Evolutionary conservation across 345 rosid genomes (phyloP), one percentile per base, ranked within the genome.

Genomic region (Trapa bicornis): DNA sequence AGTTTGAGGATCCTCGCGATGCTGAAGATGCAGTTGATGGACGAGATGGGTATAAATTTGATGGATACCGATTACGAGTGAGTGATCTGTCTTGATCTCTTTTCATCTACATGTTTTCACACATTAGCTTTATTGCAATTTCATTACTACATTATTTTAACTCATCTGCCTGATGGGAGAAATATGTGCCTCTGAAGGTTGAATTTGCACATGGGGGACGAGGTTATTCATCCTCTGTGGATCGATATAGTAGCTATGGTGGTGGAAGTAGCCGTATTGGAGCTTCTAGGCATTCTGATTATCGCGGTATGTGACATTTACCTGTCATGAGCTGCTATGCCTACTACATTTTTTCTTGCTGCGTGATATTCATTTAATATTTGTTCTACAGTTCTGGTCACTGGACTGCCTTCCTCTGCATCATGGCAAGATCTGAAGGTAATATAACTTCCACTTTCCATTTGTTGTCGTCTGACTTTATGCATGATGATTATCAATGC

Each of bases 351-450:
- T 32, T 65, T 7, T 38, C 35, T 53, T 42, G 42, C 33, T 41
- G 39, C 67, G 38, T 15, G 65, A 42, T 42, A 72, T 53, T 72
- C 65, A 58, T 63, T 16, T 37, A 17, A 61, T 47, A 4, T 22
- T 70, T 3, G 13, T 64, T 15, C 37, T 81, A 70, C 86, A 94
- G 99, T 94, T 68, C 68, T 87, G 79, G 84, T 94, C 63, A 85
- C 93, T 39, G 99, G 99, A 45, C 75, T 94, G 65, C 99, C 99
- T 3, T 76, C 91, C 4, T 91, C 99, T 77, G 99, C 99, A 61
- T 94, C 99, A 37, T 94, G 99, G 99, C 97, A 94, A 76, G 99
- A 94, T 77, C 89, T 91, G n/a, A 94, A 94, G 91, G 99, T 94
- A 64, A 75, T 76, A 7, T n/a, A 22, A 37, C 13, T 65, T 9